These are phyloP conservation scores for Cornus suecica DNA, from an alignment of 148 eudicot genomes.

Conservation along the genomic window DNA sequence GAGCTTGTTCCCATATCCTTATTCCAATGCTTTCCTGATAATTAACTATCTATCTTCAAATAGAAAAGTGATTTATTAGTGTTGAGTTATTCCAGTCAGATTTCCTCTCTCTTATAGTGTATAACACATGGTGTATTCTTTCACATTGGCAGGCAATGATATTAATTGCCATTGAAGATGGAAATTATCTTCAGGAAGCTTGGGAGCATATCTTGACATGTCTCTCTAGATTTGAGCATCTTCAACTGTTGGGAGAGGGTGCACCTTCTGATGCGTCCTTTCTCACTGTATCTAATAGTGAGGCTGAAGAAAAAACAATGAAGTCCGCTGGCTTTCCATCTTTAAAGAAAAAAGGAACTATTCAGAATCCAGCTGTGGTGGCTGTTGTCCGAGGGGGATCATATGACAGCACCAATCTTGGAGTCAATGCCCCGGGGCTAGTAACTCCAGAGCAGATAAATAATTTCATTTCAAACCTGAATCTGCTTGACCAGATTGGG, in stretches of 20 bases:
- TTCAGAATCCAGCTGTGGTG: slow-evolving; percentile 87
- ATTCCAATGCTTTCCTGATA: background rate
- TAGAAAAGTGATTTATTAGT: slow-evolving; percentile 1
- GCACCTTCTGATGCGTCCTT: slow-evolving; percentile 99
- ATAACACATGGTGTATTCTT: slow-evolving; percentile 10
- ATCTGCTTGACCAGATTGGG: slow-evolving; percentile 97
- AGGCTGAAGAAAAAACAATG: slow-evolving; percentile 61
- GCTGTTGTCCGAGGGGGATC: slow-evolving; percentile 99
- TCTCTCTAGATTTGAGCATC: slow-evolving; percentile 95
- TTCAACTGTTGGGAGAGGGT: slow-evolving; percentile 96
- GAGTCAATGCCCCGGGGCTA: slow-evolving; percentile 60
- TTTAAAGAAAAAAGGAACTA: slow-evolving; percentile 77
- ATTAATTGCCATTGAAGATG: slow-evolving; percentile 91
- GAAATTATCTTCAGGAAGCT: slow-evolving; percentile 90
- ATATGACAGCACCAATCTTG: slow-evolving; percentile 80
- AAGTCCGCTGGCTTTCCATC: slow-evolving; percentile 54
- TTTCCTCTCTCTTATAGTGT: background rate
- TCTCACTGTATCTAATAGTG: slow-evolving; percentile 54
- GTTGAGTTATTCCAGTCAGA: background rate
- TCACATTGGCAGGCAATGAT: slow-evolving; percentile 69
- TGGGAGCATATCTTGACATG: slow-evolving; percentile 99
- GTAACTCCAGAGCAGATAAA: slow-evolving; percentile 91
- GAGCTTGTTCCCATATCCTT: background rate
- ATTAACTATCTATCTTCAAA: background rate
- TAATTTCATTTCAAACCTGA: slow-evolving; percentile 84